Conservation (phyloP, 1,284 basidiomycete species). For the Fistulinella cinereoalba region DNA sequence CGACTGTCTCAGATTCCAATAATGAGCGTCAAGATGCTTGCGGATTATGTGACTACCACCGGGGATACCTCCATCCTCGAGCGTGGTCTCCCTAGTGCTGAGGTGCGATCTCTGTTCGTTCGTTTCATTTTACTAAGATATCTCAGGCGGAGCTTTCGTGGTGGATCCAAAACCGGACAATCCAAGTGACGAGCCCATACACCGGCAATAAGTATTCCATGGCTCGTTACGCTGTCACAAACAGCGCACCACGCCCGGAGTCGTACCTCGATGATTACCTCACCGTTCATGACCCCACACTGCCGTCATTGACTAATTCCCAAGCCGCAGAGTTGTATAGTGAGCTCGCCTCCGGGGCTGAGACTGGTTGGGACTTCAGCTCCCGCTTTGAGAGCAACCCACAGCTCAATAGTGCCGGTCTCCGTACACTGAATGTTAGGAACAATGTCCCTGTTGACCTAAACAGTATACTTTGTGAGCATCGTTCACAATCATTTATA, state of each 20-base stretch:
- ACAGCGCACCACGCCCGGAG: constrained; percentile 84
- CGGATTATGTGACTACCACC: constrained; percentile 27
- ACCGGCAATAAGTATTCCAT: constrained; percentile 63
- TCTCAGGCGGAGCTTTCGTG: constrained; percentile 68
- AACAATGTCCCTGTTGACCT: constrained; percentile 75
- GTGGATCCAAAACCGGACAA: constrained; percentile 78
- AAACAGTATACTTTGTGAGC: constrained; percentile 82
- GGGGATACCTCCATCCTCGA: constrained; percentile 60
- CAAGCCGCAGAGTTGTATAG: constrained; percentile 72
- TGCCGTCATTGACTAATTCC: constrained; percentile 56
- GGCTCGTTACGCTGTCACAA: constrained; percentile 52
- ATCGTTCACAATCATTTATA: neutral
- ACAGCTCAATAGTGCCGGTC: neutral
- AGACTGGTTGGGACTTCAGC: constrained; percentile 61
- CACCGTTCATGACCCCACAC: constrained; percentile 64
- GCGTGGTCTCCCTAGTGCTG: constrained; percentile 61
- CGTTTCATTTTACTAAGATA: constrained; percentile 28
- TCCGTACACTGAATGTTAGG: constrained; percentile 58
- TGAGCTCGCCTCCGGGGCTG: constrained; percentile 87
- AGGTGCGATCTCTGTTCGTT: constrained; percentile 34
- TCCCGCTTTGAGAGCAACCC: constrained; percentile 19
- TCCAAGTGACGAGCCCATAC: constrained; percentile 71
- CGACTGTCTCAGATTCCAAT: neutral
- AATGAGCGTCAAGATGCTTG: neutral
- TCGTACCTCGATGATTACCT: constrained; percentile 76